Evolutionary conservation across 805 yeast species (phyloP).

Genomic region (Candida silvatica): DNA sequence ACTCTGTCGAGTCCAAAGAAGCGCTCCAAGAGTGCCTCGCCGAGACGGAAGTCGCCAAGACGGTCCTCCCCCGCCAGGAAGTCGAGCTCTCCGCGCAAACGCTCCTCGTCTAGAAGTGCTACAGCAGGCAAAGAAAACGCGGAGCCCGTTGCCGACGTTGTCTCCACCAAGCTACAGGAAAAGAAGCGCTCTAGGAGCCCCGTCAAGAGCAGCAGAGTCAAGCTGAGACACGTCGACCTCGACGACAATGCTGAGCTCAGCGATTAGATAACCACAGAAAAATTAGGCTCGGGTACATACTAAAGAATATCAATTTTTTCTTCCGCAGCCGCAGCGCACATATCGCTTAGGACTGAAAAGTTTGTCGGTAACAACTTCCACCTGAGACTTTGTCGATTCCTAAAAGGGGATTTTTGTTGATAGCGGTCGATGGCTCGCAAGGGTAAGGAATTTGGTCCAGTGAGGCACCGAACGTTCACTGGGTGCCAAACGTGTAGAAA

Average conservation of each 20-base stretch:
- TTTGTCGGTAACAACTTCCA: background rate
- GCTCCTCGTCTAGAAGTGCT: slow-evolving; percentile 4
- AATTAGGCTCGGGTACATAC: background rate
- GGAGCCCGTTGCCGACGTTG: slow-evolving; percentile 7
- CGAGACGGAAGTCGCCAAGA: background rate
- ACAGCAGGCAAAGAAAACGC: too few species aligned
- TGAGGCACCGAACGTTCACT: slow-evolving; percentile 27
- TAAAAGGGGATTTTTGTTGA: background rate
- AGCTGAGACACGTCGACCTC: slow-evolving; percentile 7
- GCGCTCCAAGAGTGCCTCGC: background rate
- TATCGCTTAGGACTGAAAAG: background rate
- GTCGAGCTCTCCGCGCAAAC: background rate
- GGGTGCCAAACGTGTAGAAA: slow-evolving; percentile 52
- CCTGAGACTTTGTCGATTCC: background rate
- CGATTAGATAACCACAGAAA: background rate
- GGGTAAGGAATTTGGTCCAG: background rate
- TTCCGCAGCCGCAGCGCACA: too few species aligned
- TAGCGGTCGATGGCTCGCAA: background rate
- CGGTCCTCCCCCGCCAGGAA: background rate
- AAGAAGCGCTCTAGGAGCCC: slow-evolving; percentile 11
- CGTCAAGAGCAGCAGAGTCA: slow-evolving; percentile 6
- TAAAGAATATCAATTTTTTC: too few species aligned
- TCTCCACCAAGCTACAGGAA: slow-evolving; percentile 1
- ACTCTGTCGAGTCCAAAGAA: background rate
- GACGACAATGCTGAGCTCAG: slow-evolving; percentile 4